Conservation (phyloP, 352 stramenopile species). For the Phytophthora litchii region DNA sequence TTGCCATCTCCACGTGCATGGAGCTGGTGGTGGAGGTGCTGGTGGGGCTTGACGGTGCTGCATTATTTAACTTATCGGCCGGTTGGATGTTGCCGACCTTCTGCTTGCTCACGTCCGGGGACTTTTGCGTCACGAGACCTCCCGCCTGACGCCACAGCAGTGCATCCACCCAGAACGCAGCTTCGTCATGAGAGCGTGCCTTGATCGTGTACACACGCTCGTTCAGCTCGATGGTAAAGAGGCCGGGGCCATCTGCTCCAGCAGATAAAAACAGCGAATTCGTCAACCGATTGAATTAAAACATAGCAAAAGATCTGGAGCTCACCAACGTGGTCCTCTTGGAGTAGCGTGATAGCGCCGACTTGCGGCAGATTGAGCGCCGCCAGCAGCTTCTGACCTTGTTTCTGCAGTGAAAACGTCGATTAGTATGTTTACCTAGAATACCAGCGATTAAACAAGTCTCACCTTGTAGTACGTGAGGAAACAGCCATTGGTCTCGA, state of each 20-base stretch:
- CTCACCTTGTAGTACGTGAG: conserved; percentile 98
- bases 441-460: conserved; percentile 9
- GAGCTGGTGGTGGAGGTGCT: conserved; percentile 27
- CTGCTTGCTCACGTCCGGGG: conserved; percentile 53
- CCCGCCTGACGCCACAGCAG: conserved; percentile 85
- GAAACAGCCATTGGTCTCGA: conserved; percentile 98
- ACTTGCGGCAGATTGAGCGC: conserved; percentile 94
- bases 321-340: conserved; percentile 71
- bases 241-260: conserved; percentile 69
- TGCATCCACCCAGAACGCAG: conserved; percentile 87
- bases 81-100: conserved; percentile 42
- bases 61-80: conserved; percentile 46
- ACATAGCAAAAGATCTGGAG: not conserved
- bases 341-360: conserved; percentile 76
- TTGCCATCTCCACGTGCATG: conserved; percentile 35
- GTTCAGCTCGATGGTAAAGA: conserved; percentile 92
- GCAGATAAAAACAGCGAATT: conserved; percentile 12
- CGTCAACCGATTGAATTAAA: conserved; percentile 11
- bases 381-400: conserved; percentile 94
- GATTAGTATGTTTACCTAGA: not conserved
- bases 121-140: conserved; percentile 81
- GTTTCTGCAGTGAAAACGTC: conserved; percentile 57
- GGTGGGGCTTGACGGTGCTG: conserved; percentile 7
- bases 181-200: conserved; percentile 84
- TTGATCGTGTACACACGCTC: conserved; percentile 93